A percentile compares a stretch with the other conserved stretches of the same genome.
Evolutionary conservation across 225 moss, liverwort and hornwort species (phyloP).

Genomic region (Sphagnum contortum): DNA sequence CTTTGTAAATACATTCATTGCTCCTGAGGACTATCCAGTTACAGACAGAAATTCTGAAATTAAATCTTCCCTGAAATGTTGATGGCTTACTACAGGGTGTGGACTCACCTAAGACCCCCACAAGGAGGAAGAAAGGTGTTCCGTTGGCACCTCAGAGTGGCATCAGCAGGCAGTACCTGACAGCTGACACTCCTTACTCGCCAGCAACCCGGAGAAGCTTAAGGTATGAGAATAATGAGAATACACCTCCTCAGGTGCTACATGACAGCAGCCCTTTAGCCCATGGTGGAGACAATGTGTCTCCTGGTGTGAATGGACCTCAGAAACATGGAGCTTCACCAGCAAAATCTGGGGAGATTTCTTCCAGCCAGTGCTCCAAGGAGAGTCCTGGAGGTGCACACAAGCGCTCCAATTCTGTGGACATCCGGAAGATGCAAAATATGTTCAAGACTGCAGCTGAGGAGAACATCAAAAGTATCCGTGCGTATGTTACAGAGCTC

Average conservation of each 20-base stretch:
- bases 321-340: slow-evolving; percentile 48
- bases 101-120: slow-evolving; percentile 49
- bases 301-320: slow-evolving; percentile 50
- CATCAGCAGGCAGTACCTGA: slow-evolving; percentile 30
- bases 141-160: slow-evolving; percentile 51
- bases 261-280: slow-evolving; percentile 32
- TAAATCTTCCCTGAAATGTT: too few species aligned
- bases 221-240: slow-evolving; percentile 83
- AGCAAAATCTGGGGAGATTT: slow-evolving; percentile 19
- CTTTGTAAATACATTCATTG: too few species aligned
- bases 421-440: slow-evolving; percentile 96
- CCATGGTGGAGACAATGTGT: slow-evolving; percentile 22
- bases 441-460: slow-evolving; percentile 96
- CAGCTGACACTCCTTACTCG: slow-evolving; percentile 33
- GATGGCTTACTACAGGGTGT: slow-evolving; percentile 3
- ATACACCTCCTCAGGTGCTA: slow-evolving; percentile 66
- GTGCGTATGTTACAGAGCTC: slow-evolving; percentile 82
- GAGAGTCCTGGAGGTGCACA: slow-evolving; percentile 56
- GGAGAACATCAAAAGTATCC: slow-evolving; percentile 97
- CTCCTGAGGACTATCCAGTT: too few species aligned
- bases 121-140: slow-evolving; percentile 38
- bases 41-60: too few species aligned
- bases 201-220: slow-evolving; percentile 59
- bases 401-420: slow-evolving; percentile 74
- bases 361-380: slow-evolving; percentile 34